Evolutionary conservation across 2,329 filamentous ascomycete genomes (phyloP).

Genomic region (Orbilia javanica): DNA sequence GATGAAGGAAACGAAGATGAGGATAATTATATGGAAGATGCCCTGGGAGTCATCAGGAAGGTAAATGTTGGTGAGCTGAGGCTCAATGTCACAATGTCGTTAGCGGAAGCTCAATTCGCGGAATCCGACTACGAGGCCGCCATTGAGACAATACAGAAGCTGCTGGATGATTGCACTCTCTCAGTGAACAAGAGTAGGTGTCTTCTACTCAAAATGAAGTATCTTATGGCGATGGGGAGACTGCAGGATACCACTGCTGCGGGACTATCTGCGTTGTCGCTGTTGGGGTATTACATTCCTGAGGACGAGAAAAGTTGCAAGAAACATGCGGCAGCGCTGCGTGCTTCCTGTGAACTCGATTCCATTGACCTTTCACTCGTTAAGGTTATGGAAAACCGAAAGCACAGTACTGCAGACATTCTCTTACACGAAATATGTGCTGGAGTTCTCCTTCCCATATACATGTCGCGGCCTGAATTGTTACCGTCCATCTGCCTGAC

Average conservation of each 20-base stretch:
- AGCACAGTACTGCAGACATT: slow-evolving; percentile 54
- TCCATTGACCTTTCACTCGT: slow-evolving; percentile 60
- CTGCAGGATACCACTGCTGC: slow-evolving; percentile 62
- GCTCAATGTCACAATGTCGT: slow-evolving; percentile 61
- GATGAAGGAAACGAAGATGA: slow-evolving; percentile 60
- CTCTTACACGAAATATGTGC: slow-evolving; percentile 62
- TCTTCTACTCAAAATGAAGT: slow-evolving; percentile 62
- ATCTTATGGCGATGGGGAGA: slow-evolving; percentile 61
- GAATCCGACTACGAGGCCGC: slow-evolving; percentile 61
- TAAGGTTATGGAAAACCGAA: slow-evolving; percentile 60
- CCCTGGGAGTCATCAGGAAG: slow-evolving; percentile 47
- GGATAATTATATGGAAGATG: slow-evolving; percentile 58
- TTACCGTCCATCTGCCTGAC: slow-evolving; percentile 61
- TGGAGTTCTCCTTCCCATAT: slow-evolving; percentile 61
- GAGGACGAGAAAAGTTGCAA: slow-evolving; percentile 60
- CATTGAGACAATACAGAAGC: slow-evolving; percentile 60
- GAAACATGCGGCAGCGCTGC: slow-evolving; percentile 60
- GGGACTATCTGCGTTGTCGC: slow-evolving; percentile 60
- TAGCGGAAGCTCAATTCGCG: slow-evolving; percentile 62
- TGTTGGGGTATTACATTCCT: slow-evolving; percentile 62
- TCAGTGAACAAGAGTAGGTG: slow-evolving; percentile 62
- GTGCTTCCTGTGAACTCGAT: slow-evolving; percentile 61
- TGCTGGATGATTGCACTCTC: slow-evolving; percentile 60
- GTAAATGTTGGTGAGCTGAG: slow-evolving; percentile 60
- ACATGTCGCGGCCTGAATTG: slow-evolving; percentile 61